Evolutionary conservation across 352 stramenopile species (phyloP), one percentile per base, ranked within the genome.

Genomic region (Phytopythium delawarense): DNA sequence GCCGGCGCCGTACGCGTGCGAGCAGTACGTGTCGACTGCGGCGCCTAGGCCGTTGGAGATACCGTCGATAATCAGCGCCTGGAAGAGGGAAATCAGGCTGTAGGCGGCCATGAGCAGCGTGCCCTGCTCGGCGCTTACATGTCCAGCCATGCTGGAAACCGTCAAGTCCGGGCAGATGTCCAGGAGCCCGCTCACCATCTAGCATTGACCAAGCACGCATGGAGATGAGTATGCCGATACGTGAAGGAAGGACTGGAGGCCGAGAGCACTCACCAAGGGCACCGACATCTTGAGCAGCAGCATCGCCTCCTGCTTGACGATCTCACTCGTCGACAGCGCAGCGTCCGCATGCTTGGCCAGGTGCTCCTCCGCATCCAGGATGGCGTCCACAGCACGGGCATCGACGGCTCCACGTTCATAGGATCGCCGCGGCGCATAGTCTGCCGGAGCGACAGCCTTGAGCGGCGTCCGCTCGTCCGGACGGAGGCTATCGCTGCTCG

Each of bases 281-380:
- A 79, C 56, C 55, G 74, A 66, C 51, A 81, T 64, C 13, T 56
- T 64, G 50, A 76, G 32, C 48, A 81, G 62, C 57, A 60, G 44
- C 45, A 59, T 57, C 13, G 63, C 65, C 46, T 84, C 75, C n/a
- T 81, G 70, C 5, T 52, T 65, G 46, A 79, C 68, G 54, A 84
- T 81, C 39, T 77, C 63, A 65, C 71, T 75, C 25, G 57, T 53
- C 11, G 63, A 37, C 48, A 76, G 50, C 37, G 58, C 51, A 18
- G 30, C 63, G 45, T 79, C 72, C 18, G 51, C 57, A 7, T 42
- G 45, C 34, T 62, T 52, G 40, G 72, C 72, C 18, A 42, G 51
- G 37, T 70, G 63, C 68, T 80, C 72, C 30, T 83, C 75, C 28
- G 63, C 59, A 13, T 74, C 66, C 54, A 83, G 63, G 3, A 75